These are phyloP conservation scores for Dactylis glomerata DNA, from an alignment of 176 grass and related monocot species.

Conservation along the genomic window DNA sequence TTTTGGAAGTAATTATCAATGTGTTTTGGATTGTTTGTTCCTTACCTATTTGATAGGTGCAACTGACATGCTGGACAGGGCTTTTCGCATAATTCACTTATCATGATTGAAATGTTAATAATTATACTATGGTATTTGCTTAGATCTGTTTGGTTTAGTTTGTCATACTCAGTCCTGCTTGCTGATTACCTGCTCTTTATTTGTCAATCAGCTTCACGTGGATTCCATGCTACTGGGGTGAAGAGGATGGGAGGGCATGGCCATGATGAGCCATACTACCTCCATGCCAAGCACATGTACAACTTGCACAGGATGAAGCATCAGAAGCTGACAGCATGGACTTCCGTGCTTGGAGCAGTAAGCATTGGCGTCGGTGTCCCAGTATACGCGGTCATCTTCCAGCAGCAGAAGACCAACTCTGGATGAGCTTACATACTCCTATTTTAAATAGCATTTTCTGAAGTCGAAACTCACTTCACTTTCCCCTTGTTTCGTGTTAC, in stretches of 20 bases:
- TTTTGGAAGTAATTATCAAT: not conserved
- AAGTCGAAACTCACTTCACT: conserved; percentile 36
- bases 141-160: not conserved
- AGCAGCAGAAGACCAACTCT: conserved; percentile 80
- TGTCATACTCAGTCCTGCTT: not conserved
- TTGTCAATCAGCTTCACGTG: conserved; percentile 48
- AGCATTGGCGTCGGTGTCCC: conserved; percentile 67
- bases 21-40: not conserved
- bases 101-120: not conserved
- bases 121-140: not conserved
- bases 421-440: conserved; percentile 36
- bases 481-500: conserved; percentile 19
- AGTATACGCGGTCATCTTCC: conserved; percentile 62
- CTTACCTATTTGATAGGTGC: not conserved
- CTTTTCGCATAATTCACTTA: not conserved
- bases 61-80: not conserved
- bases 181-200: conserved; percentile 1
- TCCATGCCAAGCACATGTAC: conserved; percentile 98
- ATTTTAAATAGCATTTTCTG: conserved; percentile 32
- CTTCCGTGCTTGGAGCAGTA: conserved; percentile 46
- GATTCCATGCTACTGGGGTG: conserved; percentile 65
- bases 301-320: conserved; percentile 91
- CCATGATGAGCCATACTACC: conserved; percentile 59
- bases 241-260: conserved; percentile 83
- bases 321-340: conserved; percentile 51